phyloP scores from a whole-genome alignment of 805 yeast genomes.

The Cyberlindnera mycetangii region DNA sequence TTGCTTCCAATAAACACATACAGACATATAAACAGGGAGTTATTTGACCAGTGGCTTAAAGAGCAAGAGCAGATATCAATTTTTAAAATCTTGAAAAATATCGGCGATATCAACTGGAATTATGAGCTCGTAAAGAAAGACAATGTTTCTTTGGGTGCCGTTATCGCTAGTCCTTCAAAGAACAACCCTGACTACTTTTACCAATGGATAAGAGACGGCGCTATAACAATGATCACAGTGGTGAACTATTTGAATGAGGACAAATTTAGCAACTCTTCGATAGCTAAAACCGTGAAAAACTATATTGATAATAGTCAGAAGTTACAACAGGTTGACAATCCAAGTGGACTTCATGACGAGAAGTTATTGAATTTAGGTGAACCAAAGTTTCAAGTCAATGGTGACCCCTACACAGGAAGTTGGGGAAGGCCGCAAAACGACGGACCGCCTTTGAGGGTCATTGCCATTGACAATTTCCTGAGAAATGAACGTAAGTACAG shows the following conservation, averaged over 20 bases:
- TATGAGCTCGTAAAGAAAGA: constrained; percentile 28
- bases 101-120: constrained; percentile 40
- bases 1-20: constrained; percentile 22
- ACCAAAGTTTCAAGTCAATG: constrained; percentile 77
- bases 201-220: constrained; percentile 91
- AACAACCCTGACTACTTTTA: constrained; percentile 74
- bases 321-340: constrained; percentile 66
- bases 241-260: constrained; percentile 51
- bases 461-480: constrained; percentile 59
- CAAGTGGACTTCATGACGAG: constrained; percentile 56
- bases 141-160: constrained; percentile 60
- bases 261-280: constrained; percentile 23
- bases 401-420: constrained; percentile 52
- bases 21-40: constrained; percentile 22
- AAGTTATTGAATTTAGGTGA: constrained; percentile 71
- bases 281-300: constrained; percentile 42
- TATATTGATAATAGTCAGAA: constrained; percentile 57
- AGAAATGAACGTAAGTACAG: constrained; percentile 36
- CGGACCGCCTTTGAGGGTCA: constrained; percentile 83
- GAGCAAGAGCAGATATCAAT: constrained; percentile 41
- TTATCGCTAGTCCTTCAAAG: constrained; percentile 82
- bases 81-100: constrained; percentile 42
- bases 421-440: constrained; percentile 98
- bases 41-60: constrained; percentile 44
- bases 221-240: constrained; percentile 69